Evolutionary conservation across 768 basidiomycete species (phyloP), one percentile per base, ranked within the genome.

Genomic region (Auricularia sp.): DNA sequence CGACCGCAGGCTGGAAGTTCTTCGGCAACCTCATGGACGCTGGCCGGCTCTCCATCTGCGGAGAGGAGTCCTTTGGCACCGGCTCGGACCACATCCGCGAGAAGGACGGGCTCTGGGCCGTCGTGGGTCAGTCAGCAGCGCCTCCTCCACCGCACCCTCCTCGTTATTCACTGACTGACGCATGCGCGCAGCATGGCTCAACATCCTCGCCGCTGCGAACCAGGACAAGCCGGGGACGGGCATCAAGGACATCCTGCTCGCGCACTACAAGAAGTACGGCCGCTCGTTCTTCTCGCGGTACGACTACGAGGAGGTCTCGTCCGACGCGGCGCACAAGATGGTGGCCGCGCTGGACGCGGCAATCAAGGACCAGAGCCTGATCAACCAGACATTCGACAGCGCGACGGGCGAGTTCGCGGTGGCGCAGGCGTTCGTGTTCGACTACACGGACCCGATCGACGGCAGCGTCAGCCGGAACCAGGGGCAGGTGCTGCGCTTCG

Each of bases 11-110:
- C 68, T 98, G 94, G 94, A 99, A 99, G 77, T 99, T 99, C 85
- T 99, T 99, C 73, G 97, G 97, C 59, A 99, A 98, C 78, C 81
- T 99, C 70, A 99, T 99, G 97, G 97, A 99, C 74, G 97, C 97
- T 21, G 96, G 95, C 0, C 84, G 93, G 54, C 84, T 99, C 62
- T 98, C 96, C 62, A 98, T 99, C 73, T 99, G 97, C 72, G 97
- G 97, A 65, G 97, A 99, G 75, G 97, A 99, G 78, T 95, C 93
- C 3, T 99, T 99, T 75, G 97, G 97, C 65, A 99, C 97, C 7
- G 97, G 97, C n/a, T 98, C 96, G 14, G 97, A 99, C 77, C 97
- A 99, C 76, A 96, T 99, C 71, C 91, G 97, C 67, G 97, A 99
- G 81, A 99, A 99, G 82, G 97, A 99, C 71, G 97, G 97, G 68